Evolutionary conservation across 306 rosid genomes (phyloP), one percentile per base, ranked within the genome.

Genomic region (Pterocarpus santalinus): DNA sequence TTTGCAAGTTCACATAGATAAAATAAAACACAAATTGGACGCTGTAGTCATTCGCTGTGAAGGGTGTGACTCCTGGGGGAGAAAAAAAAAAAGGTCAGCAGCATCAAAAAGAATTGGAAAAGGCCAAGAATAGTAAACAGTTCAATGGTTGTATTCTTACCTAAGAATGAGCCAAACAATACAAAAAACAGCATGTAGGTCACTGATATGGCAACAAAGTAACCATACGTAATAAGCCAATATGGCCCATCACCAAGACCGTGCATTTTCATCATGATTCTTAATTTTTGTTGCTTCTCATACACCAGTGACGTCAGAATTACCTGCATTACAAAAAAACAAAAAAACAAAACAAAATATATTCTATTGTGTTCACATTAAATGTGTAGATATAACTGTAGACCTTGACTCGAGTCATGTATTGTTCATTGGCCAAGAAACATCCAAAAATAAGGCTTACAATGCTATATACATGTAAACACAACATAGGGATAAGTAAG

Each of bases 241-340:
- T 94, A 94, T 1, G 98, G 90, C 62, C 92, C 94, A 72, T 94
- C 97, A 53, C 93, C 97, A 81, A 94, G 98, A 76, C 98, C 98
- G 5, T 94, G 98, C 97, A 94, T 94, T 87, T 94, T 94, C 98
- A 94, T 94, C 97, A 94, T 94, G 84, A 94, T 90, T 92, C 98
- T 89, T 85, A 94, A 73, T 56, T 84, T 92, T 68, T 94, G 91
- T 71, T 94, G 82, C 78, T 88, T 94, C 90, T 94, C 97, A 74
- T 94, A 92, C 41, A 92, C 97, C 82, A 92, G 87, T 5, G 97
- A 72, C 49, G 90, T 82, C 87, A 94, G 71, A 44, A 83, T 75
- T 76, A 94, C 97, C 98, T 94, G 41, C 72, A 82, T 72, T 51
- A 84, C 73, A 47, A 77, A 74, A 39, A 0, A 55, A 17, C n/a